These are phyloP conservation scores for Pythium phragmiticola DNA, from an alignment of 352 stramenopile genomes.

Conservation along the genomic window DNA sequence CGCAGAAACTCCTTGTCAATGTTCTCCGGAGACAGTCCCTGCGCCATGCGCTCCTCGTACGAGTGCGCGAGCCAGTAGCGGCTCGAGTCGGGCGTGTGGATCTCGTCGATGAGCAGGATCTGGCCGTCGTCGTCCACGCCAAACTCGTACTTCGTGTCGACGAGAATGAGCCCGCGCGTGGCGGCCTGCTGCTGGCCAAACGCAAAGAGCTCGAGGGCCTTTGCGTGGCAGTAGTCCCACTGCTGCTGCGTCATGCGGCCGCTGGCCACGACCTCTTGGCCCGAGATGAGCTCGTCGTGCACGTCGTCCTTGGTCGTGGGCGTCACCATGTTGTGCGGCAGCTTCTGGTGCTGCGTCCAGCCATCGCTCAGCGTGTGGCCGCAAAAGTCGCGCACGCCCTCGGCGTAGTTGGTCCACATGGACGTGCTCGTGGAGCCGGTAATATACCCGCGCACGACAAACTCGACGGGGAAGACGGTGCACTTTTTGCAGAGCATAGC, in stretches of 20 bases:
- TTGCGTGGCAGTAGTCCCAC: conserved; percentile 94
- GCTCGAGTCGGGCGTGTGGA: conserved; percentile 98
- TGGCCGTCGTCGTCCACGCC: conserved; percentile 77
- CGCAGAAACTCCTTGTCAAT: conserved; percentile 99
- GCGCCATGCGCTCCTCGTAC: conserved; percentile 87
- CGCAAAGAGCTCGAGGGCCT: conserved; percentile 91
- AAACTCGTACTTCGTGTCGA: conserved; percentile 98
- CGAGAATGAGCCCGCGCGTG: conserved; percentile 95
- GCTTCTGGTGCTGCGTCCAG: conserved; percentile 97
- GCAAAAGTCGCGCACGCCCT: conserved; percentile 95
- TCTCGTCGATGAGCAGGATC: conserved; percentile 98
- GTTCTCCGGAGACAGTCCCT: conserved; percentile 94
- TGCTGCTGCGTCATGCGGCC: conserved; percentile 96
- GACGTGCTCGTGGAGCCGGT: conserved; percentile 97
- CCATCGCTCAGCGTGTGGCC: conserved; percentile 93
- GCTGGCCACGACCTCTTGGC: conserved; percentile 89
- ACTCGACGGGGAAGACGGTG: conserved; percentile 97
- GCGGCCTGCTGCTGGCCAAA: conserved; percentile 92
- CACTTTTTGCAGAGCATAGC: conserved; percentile 96
- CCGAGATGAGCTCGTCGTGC: conserved; percentile 98
- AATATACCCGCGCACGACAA: conserved; percentile 97
- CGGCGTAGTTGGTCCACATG: conserved; percentile 99
- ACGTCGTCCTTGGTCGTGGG: conserved; percentile 98
- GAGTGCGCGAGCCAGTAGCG: conserved; percentile 92
- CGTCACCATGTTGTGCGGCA: conserved; percentile 94